Conservation (phyloP, 208 protist species). For the Naegleria fowleri region DNA sequence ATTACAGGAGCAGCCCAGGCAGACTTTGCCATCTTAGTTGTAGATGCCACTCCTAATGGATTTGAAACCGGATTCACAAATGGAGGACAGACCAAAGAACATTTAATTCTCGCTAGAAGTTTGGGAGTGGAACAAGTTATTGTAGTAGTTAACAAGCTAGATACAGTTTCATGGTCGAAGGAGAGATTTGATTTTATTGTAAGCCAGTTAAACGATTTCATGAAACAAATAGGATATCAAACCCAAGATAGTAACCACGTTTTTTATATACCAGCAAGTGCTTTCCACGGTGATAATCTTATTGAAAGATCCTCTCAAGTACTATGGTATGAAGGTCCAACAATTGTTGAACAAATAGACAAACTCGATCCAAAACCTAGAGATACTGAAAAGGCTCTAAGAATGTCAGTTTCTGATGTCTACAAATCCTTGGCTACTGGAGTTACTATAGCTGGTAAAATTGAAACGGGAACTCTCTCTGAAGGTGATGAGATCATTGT, state of each 20-base stretch:
- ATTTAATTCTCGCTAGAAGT: conserved; percentile 73
- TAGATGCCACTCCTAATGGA: conserved; percentile 67
- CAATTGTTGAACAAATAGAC: conserved; percentile 82
- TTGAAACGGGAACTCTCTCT: conserved; percentile 57
- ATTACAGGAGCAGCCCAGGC: conserved; percentile 81
- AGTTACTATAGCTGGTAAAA: conserved; percentile 86
- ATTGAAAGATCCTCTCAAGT: conserved; percentile 70
- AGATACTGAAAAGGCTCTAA: conserved; percentile 83
- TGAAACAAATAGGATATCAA: conserved; percentile 81
- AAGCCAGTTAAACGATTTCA: conserved; percentile 57
- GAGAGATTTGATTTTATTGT: conserved; percentile 75
- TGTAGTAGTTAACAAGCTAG: conserved; percentile 78
- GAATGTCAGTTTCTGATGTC: conserved; percentile 86
- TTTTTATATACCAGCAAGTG: conserved; percentile 84
- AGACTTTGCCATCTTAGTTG: conserved; percentile 73
- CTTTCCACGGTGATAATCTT: conserved; percentile 89
- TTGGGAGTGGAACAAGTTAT: conserved; percentile 80
- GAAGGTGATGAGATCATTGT: conserved; percentile 46
- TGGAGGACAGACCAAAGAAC: conserved; percentile 81
- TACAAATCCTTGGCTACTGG: conserved; percentile 92
- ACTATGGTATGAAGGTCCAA: conserved; percentile 83
- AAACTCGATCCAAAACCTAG: conserved; percentile 65
- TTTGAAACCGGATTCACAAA: conserved; percentile 86
- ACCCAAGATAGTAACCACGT: conserved; percentile 38
- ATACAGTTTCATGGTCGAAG: conserved; percentile 74